Conservation (phyloP, 139 green algal genomes). For the Micractinium sp. region DNA sequence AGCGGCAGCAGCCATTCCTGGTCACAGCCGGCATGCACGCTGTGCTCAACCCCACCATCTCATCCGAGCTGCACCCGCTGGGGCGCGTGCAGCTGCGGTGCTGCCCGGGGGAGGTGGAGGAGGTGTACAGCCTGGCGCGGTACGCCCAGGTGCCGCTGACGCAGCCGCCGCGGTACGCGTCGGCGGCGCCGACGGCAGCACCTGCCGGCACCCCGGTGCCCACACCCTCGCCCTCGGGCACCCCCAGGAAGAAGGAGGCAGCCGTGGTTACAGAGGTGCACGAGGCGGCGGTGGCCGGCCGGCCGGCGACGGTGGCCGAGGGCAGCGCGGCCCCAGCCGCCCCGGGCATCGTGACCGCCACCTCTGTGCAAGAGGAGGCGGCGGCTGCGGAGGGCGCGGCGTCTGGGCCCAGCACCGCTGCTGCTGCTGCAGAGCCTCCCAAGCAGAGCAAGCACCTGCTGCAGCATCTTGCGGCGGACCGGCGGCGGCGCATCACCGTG, state of each 20-base stretch:
- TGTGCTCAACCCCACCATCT: not conserved
- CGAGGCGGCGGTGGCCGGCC: too few species aligned
- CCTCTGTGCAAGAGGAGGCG: too few species aligned
- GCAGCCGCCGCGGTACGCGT: not conserved
- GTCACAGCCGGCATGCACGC: not conserved
- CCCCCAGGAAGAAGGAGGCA: too few species aligned
- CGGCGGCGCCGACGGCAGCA: too few species aligned
- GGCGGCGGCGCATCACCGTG: not conserved
- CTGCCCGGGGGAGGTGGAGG: not conserved
- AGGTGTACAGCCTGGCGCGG: slow-evolving; percentile 2
- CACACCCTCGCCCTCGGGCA: too few species aligned
- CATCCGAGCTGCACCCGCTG: not conserved
- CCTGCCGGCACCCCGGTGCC: too few species aligned
- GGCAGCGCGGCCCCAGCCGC: too few species aligned
- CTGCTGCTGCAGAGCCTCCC: not conserved
- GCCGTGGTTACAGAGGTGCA: too few species aligned
- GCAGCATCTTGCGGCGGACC: not conserved
- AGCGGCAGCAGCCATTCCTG: not conserved
- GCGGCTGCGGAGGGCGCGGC: too few species aligned
- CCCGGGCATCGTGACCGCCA: too few species aligned
- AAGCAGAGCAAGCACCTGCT: not conserved
- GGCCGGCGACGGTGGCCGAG: too few species aligned
- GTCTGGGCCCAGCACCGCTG: too few species aligned
- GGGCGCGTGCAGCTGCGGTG: not conserved
- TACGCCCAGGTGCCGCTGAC: not conserved